Percentiles rank a stretch among this genome's conserved stretches.
phyloP scores from a whole-genome alignment of 2,329 filamentous ascomycete genomes.

The Tetracladium maxilliforme region DNA sequence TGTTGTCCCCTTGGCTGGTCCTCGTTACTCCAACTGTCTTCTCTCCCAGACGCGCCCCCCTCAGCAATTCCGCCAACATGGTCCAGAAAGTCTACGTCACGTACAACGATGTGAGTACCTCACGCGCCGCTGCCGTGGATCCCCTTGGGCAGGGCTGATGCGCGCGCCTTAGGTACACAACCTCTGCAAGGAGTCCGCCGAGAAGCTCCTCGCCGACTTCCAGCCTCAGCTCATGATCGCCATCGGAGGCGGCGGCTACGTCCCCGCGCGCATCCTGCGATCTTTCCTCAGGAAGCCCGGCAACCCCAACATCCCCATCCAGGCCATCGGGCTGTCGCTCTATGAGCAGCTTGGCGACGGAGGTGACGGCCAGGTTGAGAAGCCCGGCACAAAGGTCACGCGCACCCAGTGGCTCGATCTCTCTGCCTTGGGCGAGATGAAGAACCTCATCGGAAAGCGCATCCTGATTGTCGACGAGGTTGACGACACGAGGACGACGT shows the following conservation, averaged over 20 bases:
- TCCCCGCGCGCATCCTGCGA: slow-evolving; percentile 89
- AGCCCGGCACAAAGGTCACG: slow-evolving; percentile 83
- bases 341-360: slow-evolving; percentile 63
- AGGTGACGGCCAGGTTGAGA: slow-evolving; percentile 40
- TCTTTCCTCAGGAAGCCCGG: slow-evolving; percentile 90
- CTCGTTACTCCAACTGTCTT: not conserved
- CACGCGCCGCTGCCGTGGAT: slow-evolving; percentile 1
- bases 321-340: slow-evolving; percentile 93
- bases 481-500: slow-evolving; percentile 84
- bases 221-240: slow-evolving; percentile 95
- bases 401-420: slow-evolving; percentile 98
- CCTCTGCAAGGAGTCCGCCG: slow-evolving; percentile 78
- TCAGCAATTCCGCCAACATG: slow-evolving; percentile 38
- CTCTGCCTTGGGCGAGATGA: slow-evolving; percentile 66
- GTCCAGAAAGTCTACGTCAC: slow-evolving; percentile 79
- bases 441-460: slow-evolving; percentile 79
- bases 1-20: no score
- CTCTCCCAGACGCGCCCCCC: not conserved
- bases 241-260: slow-evolving; percentile 93
- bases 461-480: slow-evolving; percentile 92
- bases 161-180: slow-evolving; percentile 71
- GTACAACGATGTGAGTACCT: slow-evolving; percentile 65
- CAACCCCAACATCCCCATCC: slow-evolving; percentile 90
- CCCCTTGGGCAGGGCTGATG: slow-evolving; percentile 6
- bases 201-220: slow-evolving; percentile 69